Evolutionary conservation across 1,284 basidiomycete species (phyloP).

Genomic region (Leccinum huronense): DNA sequence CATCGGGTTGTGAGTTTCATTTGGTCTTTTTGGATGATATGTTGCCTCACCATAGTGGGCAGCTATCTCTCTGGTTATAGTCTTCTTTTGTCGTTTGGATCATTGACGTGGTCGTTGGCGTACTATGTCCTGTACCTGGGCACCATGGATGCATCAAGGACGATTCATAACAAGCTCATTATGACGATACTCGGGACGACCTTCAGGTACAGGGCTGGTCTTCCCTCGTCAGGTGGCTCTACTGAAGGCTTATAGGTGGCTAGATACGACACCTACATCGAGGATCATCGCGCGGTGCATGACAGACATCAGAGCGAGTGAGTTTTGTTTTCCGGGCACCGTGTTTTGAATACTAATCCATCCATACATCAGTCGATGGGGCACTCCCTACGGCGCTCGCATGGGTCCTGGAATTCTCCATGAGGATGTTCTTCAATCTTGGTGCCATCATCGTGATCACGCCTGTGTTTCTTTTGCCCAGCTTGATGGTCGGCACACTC

Average conservation of each 20-base stretch:
- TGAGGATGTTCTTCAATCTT: constrained; percentile 4
- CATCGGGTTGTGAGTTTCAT: not conserved
- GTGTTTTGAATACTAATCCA: not conserved
- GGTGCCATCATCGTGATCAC: constrained; percentile 6
- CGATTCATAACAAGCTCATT: not conserved
- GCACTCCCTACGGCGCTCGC: constrained; percentile 1
- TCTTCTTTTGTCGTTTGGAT: not conserved
- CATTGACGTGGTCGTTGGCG: not conserved
- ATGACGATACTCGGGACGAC: constrained; percentile 1
- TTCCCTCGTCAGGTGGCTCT: not conserved
- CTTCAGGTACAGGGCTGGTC: not conserved
- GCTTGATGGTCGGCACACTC: constrained; percentile 41
- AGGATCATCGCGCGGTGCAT: constrained; percentile 3
- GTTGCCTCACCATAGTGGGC: not conserved
- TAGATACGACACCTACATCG: not conserved
- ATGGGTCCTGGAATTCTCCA: not conserved
- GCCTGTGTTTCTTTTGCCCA: constrained; percentile 11
- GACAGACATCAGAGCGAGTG: constrained; percentile 6
- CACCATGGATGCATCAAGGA: not conserved
- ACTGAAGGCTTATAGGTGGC: not conserved
- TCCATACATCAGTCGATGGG: not conserved
- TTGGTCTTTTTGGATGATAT: not conserved
- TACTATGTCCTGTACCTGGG: constrained; percentile 1
- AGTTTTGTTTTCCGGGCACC: not conserved
- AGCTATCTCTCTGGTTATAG: not conserved